Evolutionary conservation across 306 rosid genomes (phyloP), one percentile per base, ranked within the genome.

Genomic region (Cicer arietinum): DNA sequence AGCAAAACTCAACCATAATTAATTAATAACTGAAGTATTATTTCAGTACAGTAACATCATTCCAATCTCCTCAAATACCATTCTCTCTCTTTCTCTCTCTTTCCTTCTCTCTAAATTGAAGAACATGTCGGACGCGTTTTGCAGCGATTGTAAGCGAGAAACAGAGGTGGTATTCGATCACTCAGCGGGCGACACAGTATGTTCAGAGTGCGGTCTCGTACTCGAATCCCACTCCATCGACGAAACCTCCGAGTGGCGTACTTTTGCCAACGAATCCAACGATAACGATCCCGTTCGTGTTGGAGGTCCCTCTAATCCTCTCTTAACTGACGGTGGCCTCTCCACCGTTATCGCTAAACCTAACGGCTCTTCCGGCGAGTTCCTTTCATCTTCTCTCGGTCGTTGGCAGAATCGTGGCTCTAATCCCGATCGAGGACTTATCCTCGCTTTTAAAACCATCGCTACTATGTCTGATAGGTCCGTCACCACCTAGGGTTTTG

Each of bases 381-480:
- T 92, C 47, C 80, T 90, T n/a, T 94, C 98, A 0, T 90, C 97
- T 22, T 91, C 98, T 13, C 88, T 94, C 16, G 97, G 97, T 10
- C 87, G 96, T 71, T 91, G 97, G 96, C 98, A 94, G 95, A 94
- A 92, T 71, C 97, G 99, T 10, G 97, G 97, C 25, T 83, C 96
- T 14, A 94, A 92, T 68, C 96, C 97, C 42, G 99, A 94, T 84
- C 97, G 97, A 7, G 92, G 92, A 7, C 79, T 94, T 77, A 89
- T 94, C 3, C 83, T 86, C 12, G 99, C 99, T 20, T 92, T 94
- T 79, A 91, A 94, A 84, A 91, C 95, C 44, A 94, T 94, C 41
- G 96, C 97, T 30, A 92, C 99, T 71, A 94, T 94, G 96, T 89
- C 96, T 10, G 99, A 94, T 75, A 89, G 99, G 99, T 88, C 43